A percentile compares a stretch with the other conserved stretches of the same genome.
Evolutionary conservation across 768 basidiomycete species (phyloP).

Genomic region (Lentinula raphanica): DNA sequence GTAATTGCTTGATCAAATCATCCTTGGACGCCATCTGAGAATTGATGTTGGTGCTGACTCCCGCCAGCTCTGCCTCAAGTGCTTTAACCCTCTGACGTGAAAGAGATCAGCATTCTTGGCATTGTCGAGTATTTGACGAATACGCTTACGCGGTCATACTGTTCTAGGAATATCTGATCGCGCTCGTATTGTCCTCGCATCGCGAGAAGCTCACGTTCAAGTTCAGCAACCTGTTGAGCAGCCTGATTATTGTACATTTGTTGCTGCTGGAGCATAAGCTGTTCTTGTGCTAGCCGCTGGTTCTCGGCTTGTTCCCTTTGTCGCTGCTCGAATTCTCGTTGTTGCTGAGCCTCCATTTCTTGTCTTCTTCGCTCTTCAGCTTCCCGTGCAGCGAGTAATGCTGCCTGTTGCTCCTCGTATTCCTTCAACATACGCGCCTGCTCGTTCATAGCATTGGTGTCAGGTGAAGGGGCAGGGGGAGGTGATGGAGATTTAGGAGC

Average conservation of each 20-base stretch:
- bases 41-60: conserved; percentile 68
- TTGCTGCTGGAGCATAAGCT: conserved; percentile 78
- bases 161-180: conserved; percentile 95
- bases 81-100: conserved; percentile 82
- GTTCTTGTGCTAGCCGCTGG: conserved; percentile 85
- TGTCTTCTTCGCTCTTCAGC: conserved; percentile 77
- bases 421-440: conserved; percentile 93
- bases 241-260: conserved; percentile 76
- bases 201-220: conserved; percentile 85
- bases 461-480: conserved; percentile 67
- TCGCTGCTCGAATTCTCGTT: conserved; percentile 84
- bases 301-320: conserved; percentile 85
- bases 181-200: conserved; percentile 98
- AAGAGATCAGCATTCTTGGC: conserved; percentile 9
- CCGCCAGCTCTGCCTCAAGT: conserved; percentile 81
- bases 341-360: conserved; percentile 73
- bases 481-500: conserved; percentile 50
- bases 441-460: conserved; percentile 72
- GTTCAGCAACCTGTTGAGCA: conserved; percentile 69
- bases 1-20: conserved; percentile 90
- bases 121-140: neutral
- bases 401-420: conserved; percentile 93
- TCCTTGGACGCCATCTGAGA: conserved; percentile 91
- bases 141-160: conserved; percentile 83
- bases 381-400: conserved; percentile 74